Percentiles rank a stretch among this genome's conserved stretches.
phyloP scores from a whole-genome alignment of 2,329 filamentous ascomycete species.

The Fusarium transvaalense region DNA sequence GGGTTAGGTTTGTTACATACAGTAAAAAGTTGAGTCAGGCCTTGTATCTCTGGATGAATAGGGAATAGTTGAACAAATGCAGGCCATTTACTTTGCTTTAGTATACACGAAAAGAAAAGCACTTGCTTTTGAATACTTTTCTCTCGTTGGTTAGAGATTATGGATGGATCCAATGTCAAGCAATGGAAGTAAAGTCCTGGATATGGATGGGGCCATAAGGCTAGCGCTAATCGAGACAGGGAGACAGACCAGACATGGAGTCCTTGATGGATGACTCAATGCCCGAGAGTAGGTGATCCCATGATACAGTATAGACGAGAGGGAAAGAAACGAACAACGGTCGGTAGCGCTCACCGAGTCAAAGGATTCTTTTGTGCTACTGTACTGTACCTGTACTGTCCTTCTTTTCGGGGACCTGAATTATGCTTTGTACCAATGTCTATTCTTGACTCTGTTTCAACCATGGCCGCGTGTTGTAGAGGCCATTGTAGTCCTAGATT shows the following conservation, averaged over 20 bases:
- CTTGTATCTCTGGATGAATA: background rate
- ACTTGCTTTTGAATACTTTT: conserved; percentile 33
- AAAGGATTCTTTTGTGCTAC: background rate
- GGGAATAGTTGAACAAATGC: conserved; percentile 12
- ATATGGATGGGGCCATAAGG: background rate
- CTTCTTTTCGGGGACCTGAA: background rate
- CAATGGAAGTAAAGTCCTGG: conserved; percentile 19
- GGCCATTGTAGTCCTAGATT: conserved; percentile 38
- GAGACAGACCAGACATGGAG: conserved; percentile 1
- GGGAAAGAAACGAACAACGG: background rate
- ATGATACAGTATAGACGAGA: conserved; percentile 38
- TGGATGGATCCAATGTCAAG: background rate
- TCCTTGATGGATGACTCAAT: conserved; percentile 47
- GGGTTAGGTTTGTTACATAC: background rate
- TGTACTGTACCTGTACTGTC: background rate
- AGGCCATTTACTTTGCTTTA: conserved; percentile 18
- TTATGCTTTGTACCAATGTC: background rate
- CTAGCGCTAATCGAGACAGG: conserved; percentile 2
- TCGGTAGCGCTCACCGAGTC: conserved; percentile 1
- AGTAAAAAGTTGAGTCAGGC: conserved; percentile 9
- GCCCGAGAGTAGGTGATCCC: conserved; percentile 39
- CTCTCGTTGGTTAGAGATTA: background rate
- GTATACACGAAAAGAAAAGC: background rate
- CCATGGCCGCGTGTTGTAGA: conserved; percentile 35
- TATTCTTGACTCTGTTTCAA: conserved; percentile 38